These are phyloP conservation scores for Austroboletus eburneus DNA, from an alignment of 768 basidiomycete genomes.

Conservation along the genomic window DNA sequence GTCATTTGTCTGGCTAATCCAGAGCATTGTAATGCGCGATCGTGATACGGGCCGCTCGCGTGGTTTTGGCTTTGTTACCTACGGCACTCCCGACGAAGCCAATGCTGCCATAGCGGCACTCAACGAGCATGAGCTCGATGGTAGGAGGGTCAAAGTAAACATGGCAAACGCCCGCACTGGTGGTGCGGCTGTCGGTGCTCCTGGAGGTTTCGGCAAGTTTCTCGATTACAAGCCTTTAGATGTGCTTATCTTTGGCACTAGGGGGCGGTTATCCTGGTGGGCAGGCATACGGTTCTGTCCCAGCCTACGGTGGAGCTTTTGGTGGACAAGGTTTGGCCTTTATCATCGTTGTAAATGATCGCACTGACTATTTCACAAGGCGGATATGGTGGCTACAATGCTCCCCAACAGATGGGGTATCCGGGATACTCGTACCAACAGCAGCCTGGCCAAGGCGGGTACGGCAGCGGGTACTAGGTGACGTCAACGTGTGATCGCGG, in stretches of 20 bases:
- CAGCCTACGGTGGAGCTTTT: constrained; percentile 25
- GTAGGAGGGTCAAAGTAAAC: constrained; percentile 87
- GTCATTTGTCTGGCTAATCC: constrained; percentile 23
- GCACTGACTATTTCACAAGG: not conserved
- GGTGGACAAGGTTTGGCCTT: constrained; percentile 9
- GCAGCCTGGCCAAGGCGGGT: constrained; percentile 22
- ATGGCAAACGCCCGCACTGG: constrained; percentile 69
- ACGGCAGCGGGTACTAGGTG: constrained; percentile 26
- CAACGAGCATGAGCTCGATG: constrained; percentile 93
- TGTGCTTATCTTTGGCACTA: constrained; percentile 15
- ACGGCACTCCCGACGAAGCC: constrained; percentile 57
- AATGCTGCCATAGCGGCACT: constrained; percentile 67
- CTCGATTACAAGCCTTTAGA: not conserved
- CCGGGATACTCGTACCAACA: constrained; percentile 29
- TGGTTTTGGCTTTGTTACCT: constrained; percentile 96
- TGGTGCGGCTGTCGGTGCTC: constrained; percentile 40
- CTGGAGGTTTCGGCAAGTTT: constrained; percentile 26
- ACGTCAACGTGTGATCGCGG: not conserved
- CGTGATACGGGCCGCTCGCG: constrained; percentile 96
- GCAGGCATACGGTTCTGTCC: constrained; percentile 17
- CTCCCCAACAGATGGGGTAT: constrained; percentile 16
- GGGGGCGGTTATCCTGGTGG: constrained; percentile 30
- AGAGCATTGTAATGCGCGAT: constrained; percentile 99
- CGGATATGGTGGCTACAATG: constrained; percentile 11
- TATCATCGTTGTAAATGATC: not conserved